These are phyloP conservation scores for Coleophoma eucalyptorum DNA, from an alignment of 2,329 filamentous ascomycete genomes.

Conservation along the genomic window DNA sequence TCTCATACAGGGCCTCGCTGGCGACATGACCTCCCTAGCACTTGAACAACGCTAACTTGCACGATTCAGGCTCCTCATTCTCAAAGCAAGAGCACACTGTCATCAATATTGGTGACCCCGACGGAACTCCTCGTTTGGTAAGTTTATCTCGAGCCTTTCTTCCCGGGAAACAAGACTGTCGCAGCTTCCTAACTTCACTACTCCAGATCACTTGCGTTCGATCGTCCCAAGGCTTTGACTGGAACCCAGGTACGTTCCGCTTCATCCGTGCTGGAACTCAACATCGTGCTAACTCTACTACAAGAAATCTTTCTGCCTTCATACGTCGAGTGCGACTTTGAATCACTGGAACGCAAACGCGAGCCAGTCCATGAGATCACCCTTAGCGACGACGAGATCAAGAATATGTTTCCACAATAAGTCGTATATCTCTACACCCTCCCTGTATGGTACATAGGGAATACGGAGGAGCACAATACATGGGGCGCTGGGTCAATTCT, in stretches of 20 bases:
- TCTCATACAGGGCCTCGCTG: neutral
- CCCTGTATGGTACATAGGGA: too few relatives aligned
- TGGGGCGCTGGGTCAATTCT: conserved; percentile 13
- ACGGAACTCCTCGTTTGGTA: conserved; percentile 70
- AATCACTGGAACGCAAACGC: conserved; percentile 69
- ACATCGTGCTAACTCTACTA: conserved; percentile 5
- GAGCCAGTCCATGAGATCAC: conserved; percentile 77
- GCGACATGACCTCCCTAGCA: neutral
- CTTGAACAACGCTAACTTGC: neutral
- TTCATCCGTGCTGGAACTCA: neutral
- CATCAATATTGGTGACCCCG: conserved; percentile 71
- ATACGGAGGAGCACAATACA: conserved; percentile 5
- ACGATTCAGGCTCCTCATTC: conserved; percentile 60
- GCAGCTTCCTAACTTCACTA: too few relatives aligned
- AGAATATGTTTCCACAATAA: conserved; percentile 62
- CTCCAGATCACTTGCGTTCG: conserved; percentile 73
- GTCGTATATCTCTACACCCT: too few relatives aligned
- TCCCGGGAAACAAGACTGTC: too few relatives aligned
- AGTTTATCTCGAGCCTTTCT: conserved; percentile 27
- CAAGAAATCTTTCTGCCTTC: conserved; percentile 78
- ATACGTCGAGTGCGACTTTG: conserved; percentile 71
- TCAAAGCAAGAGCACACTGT: conserved; percentile 76
- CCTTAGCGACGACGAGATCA: conserved; percentile 73
- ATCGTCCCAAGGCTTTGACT: conserved; percentile 75
- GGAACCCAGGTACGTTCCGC: conserved; percentile 64